Conservation (phyloP, 331 rosid genomes). For the Malus hybrid region DNA sequence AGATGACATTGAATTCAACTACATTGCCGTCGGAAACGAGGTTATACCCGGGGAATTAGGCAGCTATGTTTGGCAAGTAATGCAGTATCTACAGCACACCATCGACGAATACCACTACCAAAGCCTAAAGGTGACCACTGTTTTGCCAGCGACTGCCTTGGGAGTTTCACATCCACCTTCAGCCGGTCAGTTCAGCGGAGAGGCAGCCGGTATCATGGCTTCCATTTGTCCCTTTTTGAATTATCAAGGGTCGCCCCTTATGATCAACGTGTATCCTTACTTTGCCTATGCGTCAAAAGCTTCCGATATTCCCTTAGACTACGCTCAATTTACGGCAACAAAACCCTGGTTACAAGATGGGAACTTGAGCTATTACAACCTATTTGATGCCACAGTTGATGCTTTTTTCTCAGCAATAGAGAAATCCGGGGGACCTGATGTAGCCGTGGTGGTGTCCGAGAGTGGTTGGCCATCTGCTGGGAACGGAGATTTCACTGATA, state of each 20-base stretch:
- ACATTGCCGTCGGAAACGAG: no score
- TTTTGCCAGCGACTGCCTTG: no score
- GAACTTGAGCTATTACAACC: conserved; percentile 2
- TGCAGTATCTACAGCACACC: no score
- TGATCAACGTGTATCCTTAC: conserved; percentile 31
- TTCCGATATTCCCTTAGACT: neutral
- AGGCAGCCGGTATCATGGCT: no score
- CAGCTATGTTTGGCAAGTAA: no score
- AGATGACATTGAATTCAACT: no score
- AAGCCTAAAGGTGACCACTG: no score
- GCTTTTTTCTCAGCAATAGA: conserved; percentile 23
- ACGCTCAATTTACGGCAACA: neutral
- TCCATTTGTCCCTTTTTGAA: no score
- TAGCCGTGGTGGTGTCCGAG: conserved; percentile 19
- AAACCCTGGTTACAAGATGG: conserved; percentile 14
- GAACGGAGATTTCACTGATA: neutral
- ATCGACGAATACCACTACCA: no score
- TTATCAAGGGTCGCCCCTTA: neutral
- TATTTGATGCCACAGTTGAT: conserved; percentile 31
- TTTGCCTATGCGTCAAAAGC: neutral
- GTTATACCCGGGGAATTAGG: no score
- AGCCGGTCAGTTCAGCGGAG: no score
- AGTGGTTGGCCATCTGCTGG: conserved; percentile 39
- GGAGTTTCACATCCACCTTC: no score
- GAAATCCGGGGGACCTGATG: neutral